phyloP scores from a whole-genome alignment of 208 protist genomes.

The Novymonas esmeraldas region DNA sequence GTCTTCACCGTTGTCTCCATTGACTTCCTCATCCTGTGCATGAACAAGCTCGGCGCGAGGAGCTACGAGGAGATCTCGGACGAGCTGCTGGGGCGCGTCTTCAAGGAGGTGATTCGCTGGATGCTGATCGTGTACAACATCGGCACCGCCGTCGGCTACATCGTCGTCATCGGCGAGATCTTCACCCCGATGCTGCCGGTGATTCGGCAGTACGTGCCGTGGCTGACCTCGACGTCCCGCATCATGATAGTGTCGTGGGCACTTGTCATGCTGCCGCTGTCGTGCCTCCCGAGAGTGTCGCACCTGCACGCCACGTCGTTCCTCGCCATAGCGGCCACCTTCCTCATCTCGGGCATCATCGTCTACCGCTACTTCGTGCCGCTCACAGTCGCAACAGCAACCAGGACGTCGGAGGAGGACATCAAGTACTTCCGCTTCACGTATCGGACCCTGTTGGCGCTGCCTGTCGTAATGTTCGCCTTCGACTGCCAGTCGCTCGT shows the following conservation, averaged over 20 bases:
- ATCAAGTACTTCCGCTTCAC: slow-evolving; percentile 54
- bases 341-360: slow-evolving; percentile 59
- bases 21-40: slow-evolving; percentile 63
- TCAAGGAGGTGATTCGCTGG: slow-evolving; percentile 61
- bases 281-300: slow-evolving; percentile 51
- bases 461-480: slow-evolving; percentile 76
- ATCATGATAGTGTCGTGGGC: slow-evolving; percentile 49
- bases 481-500: slow-evolving; percentile 79
- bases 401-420: slow-evolving; percentile 1
- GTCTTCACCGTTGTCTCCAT: slow-evolving; percentile 62
- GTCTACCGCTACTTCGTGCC: slow-evolving; percentile 67
- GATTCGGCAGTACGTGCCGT: slow-evolving; percentile 47
- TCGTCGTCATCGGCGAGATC: slow-evolving; percentile 71
- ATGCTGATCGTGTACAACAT: slow-evolving; percentile 71
- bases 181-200: slow-evolving; percentile 54
- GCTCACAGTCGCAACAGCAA: background rate
- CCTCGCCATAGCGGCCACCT: slow-evolving; percentile 54
- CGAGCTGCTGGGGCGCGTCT: slow-evolving; percentile 45
- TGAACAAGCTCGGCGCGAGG: slow-evolving; percentile 44
- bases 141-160: slow-evolving; percentile 60
- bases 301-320: slow-evolving; percentile 53
- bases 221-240: slow-evolving; percentile 37
- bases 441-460: slow-evolving; percentile 33
- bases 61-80: slow-evolving; percentile 72
- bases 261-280: slow-evolving; percentile 60